These are phyloP conservation scores for Berberis vulgaris DNA, from an alignment of 164 flowering plant genomes.

Conservation along the genomic window DNA sequence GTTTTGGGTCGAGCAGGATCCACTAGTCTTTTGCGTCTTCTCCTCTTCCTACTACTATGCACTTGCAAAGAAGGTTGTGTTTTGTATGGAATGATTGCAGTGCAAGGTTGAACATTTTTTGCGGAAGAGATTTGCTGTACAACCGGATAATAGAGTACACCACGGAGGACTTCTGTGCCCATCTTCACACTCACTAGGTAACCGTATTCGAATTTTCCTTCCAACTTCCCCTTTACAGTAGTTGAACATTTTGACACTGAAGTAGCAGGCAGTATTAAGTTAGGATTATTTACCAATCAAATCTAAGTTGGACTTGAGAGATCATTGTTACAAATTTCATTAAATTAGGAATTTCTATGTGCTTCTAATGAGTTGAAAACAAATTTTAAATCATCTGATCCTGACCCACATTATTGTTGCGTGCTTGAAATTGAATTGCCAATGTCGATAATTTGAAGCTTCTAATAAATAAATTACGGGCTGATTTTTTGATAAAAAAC, in stretches of 20 bases:
- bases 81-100: conserved; percentile 7
- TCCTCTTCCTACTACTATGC: conserved; percentile 14
- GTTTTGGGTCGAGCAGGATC: conserved; percentile 80
- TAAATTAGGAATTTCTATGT: too few relatives aligned
- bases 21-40: conserved; percentile 33
- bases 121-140: conserved; percentile 6
- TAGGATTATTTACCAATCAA: too few relatives aligned
- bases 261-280: not conserved
- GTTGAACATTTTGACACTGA: too few relatives aligned
- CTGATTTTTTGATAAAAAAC: too few relatives aligned
- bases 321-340: too few relatives aligned
- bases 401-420: too few relatives aligned
- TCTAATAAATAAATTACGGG: too few relatives aligned
- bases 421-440: too few relatives aligned
- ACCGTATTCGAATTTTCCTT: conserved; percentile 83
- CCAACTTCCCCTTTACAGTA: conserved; percentile 47
- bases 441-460: too few relatives aligned
- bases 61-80: not conserved
- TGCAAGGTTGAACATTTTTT: not conserved
- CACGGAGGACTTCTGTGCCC: conserved; percentile 52
- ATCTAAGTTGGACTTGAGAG: too few relatives aligned
- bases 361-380: too few relatives aligned
- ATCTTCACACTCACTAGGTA: conserved; percentile 60
- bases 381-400: too few relatives aligned
- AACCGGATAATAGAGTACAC: conserved; percentile 54